Base-by-base conservation (phyloP, 2,329 filamentous ascomycete species). In the Aciculosporium take region DNA sequence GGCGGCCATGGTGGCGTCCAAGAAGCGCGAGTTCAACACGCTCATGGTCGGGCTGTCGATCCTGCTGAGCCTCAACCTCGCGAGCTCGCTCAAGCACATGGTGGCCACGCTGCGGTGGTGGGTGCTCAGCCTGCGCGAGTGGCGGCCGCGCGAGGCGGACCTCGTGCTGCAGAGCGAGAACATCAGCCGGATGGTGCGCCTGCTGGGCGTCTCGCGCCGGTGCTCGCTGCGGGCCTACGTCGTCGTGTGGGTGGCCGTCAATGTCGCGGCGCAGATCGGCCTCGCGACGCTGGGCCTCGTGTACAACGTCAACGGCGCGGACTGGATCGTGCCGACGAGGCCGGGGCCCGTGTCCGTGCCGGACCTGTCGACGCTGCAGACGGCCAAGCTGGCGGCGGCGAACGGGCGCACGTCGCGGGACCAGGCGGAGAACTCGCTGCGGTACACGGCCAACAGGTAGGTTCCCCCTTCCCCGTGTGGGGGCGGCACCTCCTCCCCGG, bases 101-200 rank as follows among this genome's bases (percentile, higher is more conserved):
- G 60, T 64, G 3, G 50, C 56, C 12, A 64, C 67, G 44, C 51
- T 67, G 45, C 55, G 66, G n/a, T 69, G 66, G 64, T 66, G 63
- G 53, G 59, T 69, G 23, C 48, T 70, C 32, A 60, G 57, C 43
- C 51, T 54, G 7, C 51, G 56, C 5, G 54, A 57, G 30, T 56
- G 62, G 44, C 58, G 57, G 27, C 51, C 61, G 31, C 51, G 50
- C 5, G 66, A 69, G 54, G 44, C 46, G 21, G 52, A 54, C 21
- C 41, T 50, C 15, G 45, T 46, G 3, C 35, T 55, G 8, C 49
- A 53, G 24, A 49, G 49, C 44, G 48, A 52, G 30, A 52, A 52
- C 20, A 46, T 55, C 2, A 53, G 51, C 34, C 43, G 46, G 5
- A 47, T 54, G 42, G 39, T 50, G 17, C 39, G 41, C 8, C 38